A percentile compares a stretch with the other conserved stretches of the same genome.
phyloP scores from a whole-genome alignment of 495 filamentous ascomycete genomes.

The Aspergillus ellipticus region DNA sequence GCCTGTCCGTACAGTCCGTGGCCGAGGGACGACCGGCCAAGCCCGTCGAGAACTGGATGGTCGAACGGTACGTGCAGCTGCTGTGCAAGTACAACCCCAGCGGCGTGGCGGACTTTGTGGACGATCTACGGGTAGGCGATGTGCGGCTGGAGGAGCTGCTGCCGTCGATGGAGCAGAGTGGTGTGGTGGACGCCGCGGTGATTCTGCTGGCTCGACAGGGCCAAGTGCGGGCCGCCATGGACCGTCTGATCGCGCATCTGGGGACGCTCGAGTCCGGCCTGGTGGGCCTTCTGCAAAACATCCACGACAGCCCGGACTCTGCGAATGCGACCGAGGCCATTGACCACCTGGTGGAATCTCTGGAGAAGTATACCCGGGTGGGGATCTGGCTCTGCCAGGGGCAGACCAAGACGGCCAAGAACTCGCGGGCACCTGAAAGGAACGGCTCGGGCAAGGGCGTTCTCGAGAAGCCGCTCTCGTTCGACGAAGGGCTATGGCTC shows the following conservation, averaged over 20 bases:
- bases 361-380: constrained; percentile 85
- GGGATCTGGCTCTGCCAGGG: constrained; percentile 95
- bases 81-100: constrained; percentile 80
- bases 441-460: constrained; percentile 36
- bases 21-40: constrained; percentile 32
- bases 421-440: constrained; percentile 28
- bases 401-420: constrained; percentile 65
- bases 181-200: constrained; percentile 89
- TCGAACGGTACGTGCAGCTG: constrained; percentile 83
- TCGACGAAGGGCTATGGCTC: constrained; percentile 85
- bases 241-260: constrained; percentile 74
- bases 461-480: constrained; percentile 59
- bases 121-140: constrained; percentile 71
- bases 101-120: constrained; percentile 84
- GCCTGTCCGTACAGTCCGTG: constrained; percentile 50
- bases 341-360: constrained; percentile 60
- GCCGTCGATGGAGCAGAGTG: constrained; percentile 81
- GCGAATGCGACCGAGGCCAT: constrained; percentile 51
- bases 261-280: constrained; percentile 74
- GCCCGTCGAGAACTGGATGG: constrained; percentile 48
- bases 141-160: constrained; percentile 77
- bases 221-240: constrained; percentile 77
- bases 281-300: constrained; percentile 62
- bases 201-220: constrained; percentile 89
- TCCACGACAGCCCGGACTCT: constrained; percentile 51